Evolutionary conservation across 2,329 filamentous ascomycete species (phyloP), one percentile per base, ranked within the genome.

Genomic region (Paracoccidioides lutzii): DNA sequence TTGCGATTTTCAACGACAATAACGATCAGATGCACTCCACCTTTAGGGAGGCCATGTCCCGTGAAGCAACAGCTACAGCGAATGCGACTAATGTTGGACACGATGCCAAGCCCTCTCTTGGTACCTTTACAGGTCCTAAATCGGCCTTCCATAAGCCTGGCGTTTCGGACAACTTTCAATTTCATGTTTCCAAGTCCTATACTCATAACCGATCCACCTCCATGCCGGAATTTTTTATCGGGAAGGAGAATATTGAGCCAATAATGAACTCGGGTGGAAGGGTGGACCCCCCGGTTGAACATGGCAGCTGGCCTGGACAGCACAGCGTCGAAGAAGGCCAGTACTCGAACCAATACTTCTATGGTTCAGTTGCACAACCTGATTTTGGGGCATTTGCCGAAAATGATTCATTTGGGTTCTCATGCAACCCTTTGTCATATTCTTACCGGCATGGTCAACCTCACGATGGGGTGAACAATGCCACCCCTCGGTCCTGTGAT

Each of bases 171-270:
- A 52, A 41, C 49, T 41, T 59, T 48, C 59, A 63, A 37, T 53
- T 59, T n/a, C 59, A 63, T 44, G 44, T 44, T 7, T 32, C 60
- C n/a, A 55, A 57, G 28, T 58, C 50, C 4, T 58, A 61, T 55
- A 48, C 53, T 22, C 55, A 58, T 15, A 57, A 48, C 14, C 46
- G 57, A 41, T 32, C 58, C n/a, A 57, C 54, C 51, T 55, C 45
- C 37, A n/a, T 55, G 37, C 52, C 59, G 32, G 58, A 56, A 44
- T 38, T 53, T 37, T 35, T 59, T 6, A 43, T 57, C 14, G 65
- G 60, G n/a, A 71, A 72, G 52, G 70, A 72, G 56, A 72, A 71
- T 53, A 65, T 72, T n/a, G 70, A 71, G 43, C 69, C 69, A 4
- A 61, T 66, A 61, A 43, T 59, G 42, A 51, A 53, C 15, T 51